These are phyloP conservation scores for Cladophialophora yegresii DNA, from an alignment of 2,329 filamentous ascomycete genomes.

Conservation along the genomic window DNA sequence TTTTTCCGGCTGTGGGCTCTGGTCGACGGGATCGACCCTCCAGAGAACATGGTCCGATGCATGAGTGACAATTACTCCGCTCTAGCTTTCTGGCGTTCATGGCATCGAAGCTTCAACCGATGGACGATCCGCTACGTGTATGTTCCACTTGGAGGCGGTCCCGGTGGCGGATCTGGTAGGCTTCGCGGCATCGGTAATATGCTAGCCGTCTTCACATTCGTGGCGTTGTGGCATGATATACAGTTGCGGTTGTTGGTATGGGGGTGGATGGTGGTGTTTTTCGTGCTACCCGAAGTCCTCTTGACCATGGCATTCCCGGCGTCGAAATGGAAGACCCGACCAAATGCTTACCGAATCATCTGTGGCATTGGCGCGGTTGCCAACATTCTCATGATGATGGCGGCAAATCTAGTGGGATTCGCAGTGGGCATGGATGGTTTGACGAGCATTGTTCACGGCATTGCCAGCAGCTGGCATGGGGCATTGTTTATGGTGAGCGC, in stretches of 20 bases:
- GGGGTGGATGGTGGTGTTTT: conserved; percentile 95
- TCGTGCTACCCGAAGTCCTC: conserved; percentile 85
- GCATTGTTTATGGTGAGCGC: conserved; percentile 71
- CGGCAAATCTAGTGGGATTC: conserved; percentile 91
- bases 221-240: conserved; percentile 97
- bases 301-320: conserved; percentile 72
- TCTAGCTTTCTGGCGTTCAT: conserved; percentile 89
- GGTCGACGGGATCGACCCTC: conserved; percentile 86
- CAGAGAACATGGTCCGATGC: conserved; percentile 97
- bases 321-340: conserved; percentile 67
- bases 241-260: conserved; percentile 86
- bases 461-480: conserved; percentile 76
- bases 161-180: conserved; percentile 44
- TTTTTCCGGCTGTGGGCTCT: conserved; percentile 97
- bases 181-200: conserved; percentile 71
- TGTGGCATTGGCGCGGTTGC: conserved; percentile 77
- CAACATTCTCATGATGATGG: conserved; percentile 94
- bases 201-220: conserved; percentile 88
- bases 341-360: conserved; percentile 74
- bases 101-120: conserved; percentile 94
- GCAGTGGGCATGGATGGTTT: conserved; percentile 88
- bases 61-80: conserved; percentile 93
- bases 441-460: conserved; percentile 71
- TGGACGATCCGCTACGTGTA: conserved; percentile 95
- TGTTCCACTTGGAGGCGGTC: conserved; percentile 72